Percentiles rank a stretch among this genome's conserved stretches.
Evolutionary conservation across 1,139 yeast species (phyloP).

Genomic region (Spathaspora sp.): DNA sequence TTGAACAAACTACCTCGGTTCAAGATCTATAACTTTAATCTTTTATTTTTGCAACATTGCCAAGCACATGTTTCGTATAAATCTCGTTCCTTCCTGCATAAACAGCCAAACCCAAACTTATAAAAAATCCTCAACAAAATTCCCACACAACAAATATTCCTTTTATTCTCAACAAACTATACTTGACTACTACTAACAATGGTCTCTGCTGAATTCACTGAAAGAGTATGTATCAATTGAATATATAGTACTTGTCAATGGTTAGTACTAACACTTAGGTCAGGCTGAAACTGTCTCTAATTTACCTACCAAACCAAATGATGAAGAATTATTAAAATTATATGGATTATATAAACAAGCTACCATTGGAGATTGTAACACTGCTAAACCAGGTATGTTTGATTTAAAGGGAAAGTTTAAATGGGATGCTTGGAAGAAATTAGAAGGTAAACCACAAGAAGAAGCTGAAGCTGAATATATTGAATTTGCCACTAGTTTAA

Average conservation of each 20-base stretch:
- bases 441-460: conserved; percentile 81
- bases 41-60: neutral
- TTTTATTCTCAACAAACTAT: too few relatives aligned
- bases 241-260: neutral
- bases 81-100: neutral
- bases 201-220: conserved; percentile 56
- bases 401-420: conserved; percentile 95
- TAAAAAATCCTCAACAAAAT: conserved; percentile 1
- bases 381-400: conserved; percentile 81
- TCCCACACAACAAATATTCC: neutral
- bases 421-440: conserved; percentile 95
- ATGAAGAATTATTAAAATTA: conserved; percentile 79
- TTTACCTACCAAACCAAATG: conserved; percentile 74
- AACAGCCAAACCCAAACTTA: neutral
- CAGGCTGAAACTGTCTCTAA: conserved; percentile 81
- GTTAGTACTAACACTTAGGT: conserved; percentile 13
- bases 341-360: conserved; percentile 97
- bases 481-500: conserved; percentile 66
- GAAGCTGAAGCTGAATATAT: conserved; percentile 91
- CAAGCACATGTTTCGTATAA: neutral
- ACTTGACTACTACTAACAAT: conserved; percentile 12
- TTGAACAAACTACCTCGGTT: too few relatives aligned
- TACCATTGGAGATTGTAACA: conserved; percentile 90
- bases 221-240: conserved; percentile 41
- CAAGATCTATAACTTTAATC: too few relatives aligned